phyloP scores from a whole-genome alignment of 768 basidiomycete genomes.

The Royoungia palumana region DNA sequence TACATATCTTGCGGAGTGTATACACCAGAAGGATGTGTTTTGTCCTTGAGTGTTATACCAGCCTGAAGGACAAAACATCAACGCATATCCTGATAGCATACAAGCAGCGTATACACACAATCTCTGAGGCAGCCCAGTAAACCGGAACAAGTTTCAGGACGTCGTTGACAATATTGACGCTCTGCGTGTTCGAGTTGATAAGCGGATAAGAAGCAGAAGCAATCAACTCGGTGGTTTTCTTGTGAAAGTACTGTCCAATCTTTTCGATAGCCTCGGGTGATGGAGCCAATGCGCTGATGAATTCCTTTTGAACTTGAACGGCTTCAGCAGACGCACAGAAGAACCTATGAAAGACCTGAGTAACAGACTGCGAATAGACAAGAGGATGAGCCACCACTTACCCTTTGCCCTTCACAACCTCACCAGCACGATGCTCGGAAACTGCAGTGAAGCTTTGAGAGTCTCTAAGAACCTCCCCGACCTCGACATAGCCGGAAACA shows the following conservation, averaged over 20 bases:
- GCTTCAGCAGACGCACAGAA: slow-evolving; percentile 52
- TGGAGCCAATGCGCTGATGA: slow-evolving; percentile 46
- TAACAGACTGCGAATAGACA: slow-evolving; percentile 1
- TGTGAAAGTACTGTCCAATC: slow-evolving; percentile 61
- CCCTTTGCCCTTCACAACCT: slow-evolving; percentile 61
- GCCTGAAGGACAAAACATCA: slow-evolving; percentile 42
- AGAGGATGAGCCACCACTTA: slow-evolving; percentile 29
- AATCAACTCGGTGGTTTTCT: slow-evolving; percentile 60
- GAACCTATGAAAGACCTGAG: slow-evolving; percentile 44
- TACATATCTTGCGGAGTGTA: slow-evolving; percentile 64
- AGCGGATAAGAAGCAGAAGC: slow-evolving; percentile 48
- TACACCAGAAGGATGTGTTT: slow-evolving; percentile 47
- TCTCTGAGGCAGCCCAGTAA: slow-evolving; percentile 64
- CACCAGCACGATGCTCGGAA: slow-evolving; percentile 48
- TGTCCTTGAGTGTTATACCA: slow-evolving; percentile 67
- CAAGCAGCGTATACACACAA: slow-evolving; percentile 44
- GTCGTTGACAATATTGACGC: slow-evolving; percentile 65
- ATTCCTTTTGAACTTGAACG: slow-evolving; percentile 39
- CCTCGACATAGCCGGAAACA: slow-evolving; percentile 48
- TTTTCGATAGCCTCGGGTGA: slow-evolving; percentile 46
- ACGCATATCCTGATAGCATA: neutral
- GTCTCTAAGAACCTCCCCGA: slow-evolving; percentile 51
- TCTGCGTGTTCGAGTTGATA: slow-evolving; percentile 50
- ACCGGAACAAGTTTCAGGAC: slow-evolving; percentile 65
- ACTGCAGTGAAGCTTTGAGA: slow-evolving; percentile 43